phyloP scores from a whole-genome alignment of 306 rosid species.

The Fagus sylvatica region DNA sequence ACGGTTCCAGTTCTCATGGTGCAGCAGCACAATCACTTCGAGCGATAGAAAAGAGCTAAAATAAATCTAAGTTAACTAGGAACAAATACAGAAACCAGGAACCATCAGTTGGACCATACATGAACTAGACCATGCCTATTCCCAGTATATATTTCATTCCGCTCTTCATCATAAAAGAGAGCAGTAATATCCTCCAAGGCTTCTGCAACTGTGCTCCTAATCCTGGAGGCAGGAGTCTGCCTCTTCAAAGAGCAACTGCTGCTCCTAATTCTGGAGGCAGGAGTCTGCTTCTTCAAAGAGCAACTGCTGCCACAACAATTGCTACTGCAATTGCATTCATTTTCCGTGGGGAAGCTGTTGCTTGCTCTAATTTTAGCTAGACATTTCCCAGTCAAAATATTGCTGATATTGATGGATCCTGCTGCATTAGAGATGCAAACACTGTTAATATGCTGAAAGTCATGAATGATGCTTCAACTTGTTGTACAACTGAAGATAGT shows the following conservation, averaged over 20 bases:
- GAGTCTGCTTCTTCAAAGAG: constrained; percentile 53
- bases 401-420: constrained; percentile 97
- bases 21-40: constrained; percentile 40
- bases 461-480: not conserved
- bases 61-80: constrained; percentile 30
- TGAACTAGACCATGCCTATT: constrained; percentile 92
- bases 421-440: constrained; percentile 57
- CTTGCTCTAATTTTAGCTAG: constrained; percentile 88
- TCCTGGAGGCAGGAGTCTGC: constrained; percentile 47
- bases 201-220: constrained; percentile 91
- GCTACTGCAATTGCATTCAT: constrained; percentile 52
- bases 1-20: constrained; percentile 34
- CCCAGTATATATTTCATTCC: constrained; percentile 94
- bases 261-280: constrained; percentile 45
- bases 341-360: constrained; percentile 56
- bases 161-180: constrained; percentile 95
- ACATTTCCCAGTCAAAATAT: constrained; percentile 93
- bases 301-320: constrained; percentile 42
- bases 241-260: constrained; percentile 52
- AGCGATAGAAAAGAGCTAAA: constrained; percentile 30
- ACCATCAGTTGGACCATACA: constrained; percentile 89
- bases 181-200: constrained; percentile 99
- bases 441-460: constrained; percentile 19
- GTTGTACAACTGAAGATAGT: not conserved
- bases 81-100: constrained; percentile 26